Evolutionary conservation across 805 yeast species (phyloP).

Genomic region (Ogataea paradorogensis): DNA sequence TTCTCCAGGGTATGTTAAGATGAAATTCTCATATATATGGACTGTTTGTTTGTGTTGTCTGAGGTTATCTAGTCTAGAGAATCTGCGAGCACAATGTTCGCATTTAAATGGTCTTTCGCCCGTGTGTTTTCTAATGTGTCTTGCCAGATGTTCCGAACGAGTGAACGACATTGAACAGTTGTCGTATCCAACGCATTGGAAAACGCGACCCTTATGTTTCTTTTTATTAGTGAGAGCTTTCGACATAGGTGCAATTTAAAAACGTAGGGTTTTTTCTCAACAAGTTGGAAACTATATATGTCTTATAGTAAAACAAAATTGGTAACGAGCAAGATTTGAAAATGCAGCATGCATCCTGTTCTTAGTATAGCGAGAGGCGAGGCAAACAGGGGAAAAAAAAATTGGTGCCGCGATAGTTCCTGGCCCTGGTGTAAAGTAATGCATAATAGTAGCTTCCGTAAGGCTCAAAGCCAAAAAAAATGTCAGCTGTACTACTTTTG

Average conservation of each 20-base stretch:
- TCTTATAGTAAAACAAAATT: slow-evolving; percentile 5
- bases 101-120: slow-evolving; percentile 94
- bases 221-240: slow-evolving; percentile 16
- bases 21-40: slow-evolving; percentile 50
- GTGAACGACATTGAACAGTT: slow-evolving; percentile 88
- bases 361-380: not conserved
- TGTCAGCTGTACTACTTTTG: not conserved
- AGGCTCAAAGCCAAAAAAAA: not conserved
- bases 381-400: not conserved
- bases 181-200: slow-evolving; percentile 83
- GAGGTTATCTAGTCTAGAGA: slow-evolving; percentile 81
- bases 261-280: not conserved
- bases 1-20: slow-evolving; percentile 34
- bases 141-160: slow-evolving; percentile 85
- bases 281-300: not conserved
- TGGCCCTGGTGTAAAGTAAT: not conserved
- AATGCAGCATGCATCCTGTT: slow-evolving; percentile 7
- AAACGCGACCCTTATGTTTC: slow-evolving; percentile 60
- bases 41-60: slow-evolving; percentile 91
- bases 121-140: slow-evolving; percentile 90
- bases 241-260: slow-evolving; percentile 3
- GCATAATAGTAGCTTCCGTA: not conserved
- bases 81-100: slow-evolving; percentile 73
- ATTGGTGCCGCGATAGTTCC: not conserved
- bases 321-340: slow-evolving; percentile 9